Percentiles rank a stretch among this genome's conserved stretches.
Conservation (phyloP, 768 basidiomycete genomes). For the Termitomyces bulborhizus region DNA sequence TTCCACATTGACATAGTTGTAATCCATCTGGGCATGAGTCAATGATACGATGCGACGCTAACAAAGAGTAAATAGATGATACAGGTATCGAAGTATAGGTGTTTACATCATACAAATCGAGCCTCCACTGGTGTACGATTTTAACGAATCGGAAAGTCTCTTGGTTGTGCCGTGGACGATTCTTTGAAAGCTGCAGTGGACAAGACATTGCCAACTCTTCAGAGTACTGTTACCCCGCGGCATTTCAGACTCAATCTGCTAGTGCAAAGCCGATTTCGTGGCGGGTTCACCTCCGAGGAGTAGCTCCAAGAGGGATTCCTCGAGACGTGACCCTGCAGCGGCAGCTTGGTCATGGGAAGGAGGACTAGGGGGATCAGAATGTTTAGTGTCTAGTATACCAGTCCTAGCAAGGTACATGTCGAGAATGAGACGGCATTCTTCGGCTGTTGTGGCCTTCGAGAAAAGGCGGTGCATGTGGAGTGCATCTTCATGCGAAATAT, state of each 20-base stretch:
- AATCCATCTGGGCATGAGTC: not conserved
- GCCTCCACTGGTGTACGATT: constrained; percentile 6
- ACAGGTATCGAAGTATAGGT: constrained; percentile 1
- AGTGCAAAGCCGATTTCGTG: constrained; percentile 4
- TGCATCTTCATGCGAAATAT: constrained; percentile 39
- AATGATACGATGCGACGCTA: not conserved
- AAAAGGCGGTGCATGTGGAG: constrained; percentile 66
- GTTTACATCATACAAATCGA: not conserved
- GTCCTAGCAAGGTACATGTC: constrained; percentile 74
- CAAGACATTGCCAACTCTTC: not conserved
- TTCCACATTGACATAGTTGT: constrained; percentile 7
- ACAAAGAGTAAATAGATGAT: not conserved
- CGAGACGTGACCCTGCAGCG: constrained; percentile 29
- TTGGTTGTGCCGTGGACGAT: not conserved
- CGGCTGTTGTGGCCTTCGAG: constrained; percentile 60
- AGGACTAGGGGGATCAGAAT: constrained; percentile 24
- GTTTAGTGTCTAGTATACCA: constrained; percentile 32
- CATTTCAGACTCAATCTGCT: not conserved
- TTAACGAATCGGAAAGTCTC: not conserved
- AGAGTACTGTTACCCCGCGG: too few relatives aligned
- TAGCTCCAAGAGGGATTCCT: constrained; percentile 46
- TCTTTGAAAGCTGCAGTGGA: not conserved
- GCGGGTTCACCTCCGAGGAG: constrained; percentile 24
- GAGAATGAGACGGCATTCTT: constrained; percentile 81
- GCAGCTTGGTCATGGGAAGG: constrained; percentile 18